Evolutionary conservation across 345 rosid species (phyloP), one percentile per base, ranked within the genome.

Genomic region (Capsella bursapastoris): DNA sequence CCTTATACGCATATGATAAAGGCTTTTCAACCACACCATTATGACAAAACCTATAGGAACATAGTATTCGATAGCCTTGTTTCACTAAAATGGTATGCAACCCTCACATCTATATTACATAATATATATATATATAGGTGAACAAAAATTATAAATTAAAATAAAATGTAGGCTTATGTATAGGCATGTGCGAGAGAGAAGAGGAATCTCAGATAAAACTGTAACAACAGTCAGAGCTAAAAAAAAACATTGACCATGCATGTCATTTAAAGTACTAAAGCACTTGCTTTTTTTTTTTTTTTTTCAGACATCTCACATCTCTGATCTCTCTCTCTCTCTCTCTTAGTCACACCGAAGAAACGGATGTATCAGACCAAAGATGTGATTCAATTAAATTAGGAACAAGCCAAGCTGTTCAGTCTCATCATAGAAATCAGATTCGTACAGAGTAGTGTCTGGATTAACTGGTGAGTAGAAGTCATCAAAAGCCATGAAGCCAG

Each of bases 221-320:
- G 37, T 8, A 7, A 3, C 2, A 55, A 73, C 57, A 25, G 63
- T 57, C 50, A 61, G 13, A 1, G 7, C 41, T 35, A 5, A 8
- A 22, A 58, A 66, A 66, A 66, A 66, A 66, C 64, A 67, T 49
- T 75, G 73, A 61, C 68, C 16, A 58, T 75, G 52, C 67, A 68
- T 57, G 73, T 74, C 67, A 66, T 18, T 66, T n/a, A 8, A 9
- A 65, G 51, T 34, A 74, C 66, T 34, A 38, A 25, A 34, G 25
- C 66, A 66, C 59, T 12, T 35, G 49, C n/a, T 15, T 6, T 18
- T 47, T 27, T 47, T n/a, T 15, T 6, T 18, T 47, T 27, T 47
- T n/a, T 47, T n/a, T 27, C 60, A 58, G 35, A 58, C 31, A 65
- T 48, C 52, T 16, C 52, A 43, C 40, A 35, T 8, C 40, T 35